Base-by-base conservation (phyloP, 306 rosid genomes). In the Adenanthera pavonina region DNA sequence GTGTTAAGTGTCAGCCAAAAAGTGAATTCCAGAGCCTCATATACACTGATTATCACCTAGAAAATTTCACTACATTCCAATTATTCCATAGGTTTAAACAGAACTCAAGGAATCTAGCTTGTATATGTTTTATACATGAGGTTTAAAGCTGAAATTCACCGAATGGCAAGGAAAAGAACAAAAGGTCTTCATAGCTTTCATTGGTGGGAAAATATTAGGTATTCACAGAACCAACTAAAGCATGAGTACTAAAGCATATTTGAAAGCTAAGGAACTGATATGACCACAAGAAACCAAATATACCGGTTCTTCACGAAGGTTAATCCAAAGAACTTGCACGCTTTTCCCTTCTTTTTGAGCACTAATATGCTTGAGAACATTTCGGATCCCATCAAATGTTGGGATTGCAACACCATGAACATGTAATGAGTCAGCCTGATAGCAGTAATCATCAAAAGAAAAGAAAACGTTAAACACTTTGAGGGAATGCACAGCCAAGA, bases 331-430 rank as follows among this genome's bases (percentile, higher is more conserved):
- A 80, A 94, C 86, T 46, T 85, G 86, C 8, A 84, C 71, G 49
- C 46, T 82, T 61, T 88, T 86, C 36, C 89, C 81, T 73, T 87
- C 84, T 14, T 65, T 62, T 61, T 85, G 92, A 78, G 94, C 93
- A 60, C 92, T 90, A 84, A 94, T 87, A 76, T 91, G 91, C 72
- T 89, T 83, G 19, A 94, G 93, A 90, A 94, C 97, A 51, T 94
- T 94, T 65, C 89, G 85, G 52, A 94, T 94, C 71, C 98, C 98
- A 77, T 81, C 88, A 8, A 84, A 73, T 34, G 92, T 94, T 8
- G 98, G 98, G 72, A 94, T 94, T 2, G 98, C 97, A 53, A 94
- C 98, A 13, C 97, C 98, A 43, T 92, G 97, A 79, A 94, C 98
- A 80, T 74, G 94, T 52, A 91, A 83, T 1, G 93, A 90, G 12